phyloP scores from a whole-genome alignment of 164 flowering plant species.

The Vitis cinerea region DNA sequence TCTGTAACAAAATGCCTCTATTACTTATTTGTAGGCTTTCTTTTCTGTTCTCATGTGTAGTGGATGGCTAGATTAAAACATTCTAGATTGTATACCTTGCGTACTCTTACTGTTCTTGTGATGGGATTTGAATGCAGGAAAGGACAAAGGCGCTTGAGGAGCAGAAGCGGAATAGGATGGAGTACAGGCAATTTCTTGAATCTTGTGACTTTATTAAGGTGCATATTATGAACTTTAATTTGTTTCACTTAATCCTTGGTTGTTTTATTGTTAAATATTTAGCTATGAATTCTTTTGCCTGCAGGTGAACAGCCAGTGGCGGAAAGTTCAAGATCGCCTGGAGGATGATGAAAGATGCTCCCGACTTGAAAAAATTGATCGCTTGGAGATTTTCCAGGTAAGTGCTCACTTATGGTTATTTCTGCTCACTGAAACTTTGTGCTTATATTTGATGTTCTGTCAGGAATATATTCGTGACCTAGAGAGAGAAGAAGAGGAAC shows the following conservation, averaged over 20 bases:
- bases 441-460: conserved; percentile 18
- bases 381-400: conserved; percentile 84
- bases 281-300: not conserved
- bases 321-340: conserved; percentile 86
- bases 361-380: conserved; percentile 87
- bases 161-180: conserved; percentile 58
- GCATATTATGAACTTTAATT: not conserved
- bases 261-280: not conserved
- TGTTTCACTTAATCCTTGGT: not conserved
- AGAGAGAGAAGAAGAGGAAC: conserved; percentile 96
- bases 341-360: conserved; percentile 93
- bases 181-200: conserved; percentile 74
- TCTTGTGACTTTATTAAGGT: conserved; percentile 93
- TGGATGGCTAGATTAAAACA: no score
- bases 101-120: not conserved
- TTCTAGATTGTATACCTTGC: not conserved
- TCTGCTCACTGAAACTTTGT: conserved; percentile 1
- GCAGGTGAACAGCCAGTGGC: conserved; percentile 88
- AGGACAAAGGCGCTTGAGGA: conserved; percentile 84
- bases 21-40: no score
- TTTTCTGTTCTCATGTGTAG: no score
- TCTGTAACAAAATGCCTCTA: no score
- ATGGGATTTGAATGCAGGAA: conserved; percentile 49
- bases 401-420: not conserved
- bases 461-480: conserved; percentile 89